Conservation (phyloP, 441 rosid genomes). For the Croton laevigatus region DNA sequence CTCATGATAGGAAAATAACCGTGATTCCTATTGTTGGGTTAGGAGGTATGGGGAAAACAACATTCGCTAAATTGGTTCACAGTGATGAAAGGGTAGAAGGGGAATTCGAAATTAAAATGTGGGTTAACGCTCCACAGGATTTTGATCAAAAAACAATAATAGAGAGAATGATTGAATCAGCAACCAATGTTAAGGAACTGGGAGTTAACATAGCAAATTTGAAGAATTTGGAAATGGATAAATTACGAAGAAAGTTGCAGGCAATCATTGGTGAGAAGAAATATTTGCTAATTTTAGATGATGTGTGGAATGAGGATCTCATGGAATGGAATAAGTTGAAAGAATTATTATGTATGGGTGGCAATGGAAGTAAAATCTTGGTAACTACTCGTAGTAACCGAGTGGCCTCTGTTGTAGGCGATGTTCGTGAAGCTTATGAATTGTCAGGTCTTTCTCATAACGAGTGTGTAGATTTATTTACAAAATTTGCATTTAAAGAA, state of each 20-base stretch:
- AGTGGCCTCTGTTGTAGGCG: slow-evolving; percentile 11
- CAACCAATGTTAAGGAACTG: too few relatives aligned
- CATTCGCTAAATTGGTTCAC: background rate
- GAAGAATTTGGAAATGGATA: too few relatives aligned
- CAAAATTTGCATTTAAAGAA: background rate
- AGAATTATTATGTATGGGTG: background rate
- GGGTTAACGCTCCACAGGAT: background rate
- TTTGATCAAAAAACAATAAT: too few relatives aligned
- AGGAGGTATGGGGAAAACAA: background rate
- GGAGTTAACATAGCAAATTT: too few relatives aligned
- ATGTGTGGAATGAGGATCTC: background rate
- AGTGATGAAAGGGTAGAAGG: background rate
- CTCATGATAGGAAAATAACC: background rate
- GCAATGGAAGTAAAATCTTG: slow-evolving; percentile 9
- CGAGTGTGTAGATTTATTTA: background rate
- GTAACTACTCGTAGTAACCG: slow-evolving; percentile 7
- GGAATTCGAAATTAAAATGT: background rate
- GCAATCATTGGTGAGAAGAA: background rate
- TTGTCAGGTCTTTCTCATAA: background rate
- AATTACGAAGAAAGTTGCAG: background rate
- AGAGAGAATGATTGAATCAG: background rate
- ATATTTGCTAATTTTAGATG: background rate
- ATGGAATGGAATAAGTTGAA: background rate
- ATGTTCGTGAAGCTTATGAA: background rate
- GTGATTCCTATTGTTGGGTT: background rate